Conservation (phyloP, 1,139 yeast species). For the Yamadazyma membranifaciens region DNA sequence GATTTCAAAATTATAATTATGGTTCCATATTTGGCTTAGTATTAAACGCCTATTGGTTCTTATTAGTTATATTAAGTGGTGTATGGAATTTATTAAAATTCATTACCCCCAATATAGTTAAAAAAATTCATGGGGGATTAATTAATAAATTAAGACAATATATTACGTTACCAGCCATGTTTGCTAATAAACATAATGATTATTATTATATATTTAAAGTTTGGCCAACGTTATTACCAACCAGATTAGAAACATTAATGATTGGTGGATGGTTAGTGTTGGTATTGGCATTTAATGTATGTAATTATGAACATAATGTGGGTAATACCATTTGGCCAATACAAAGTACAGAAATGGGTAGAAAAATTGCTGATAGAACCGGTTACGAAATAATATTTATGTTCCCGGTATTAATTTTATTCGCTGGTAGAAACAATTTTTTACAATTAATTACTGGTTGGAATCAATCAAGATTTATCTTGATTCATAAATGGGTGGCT, state of each 20-base stretch:
- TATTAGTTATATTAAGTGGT: conserved; percentile 43
- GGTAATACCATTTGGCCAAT: conserved; percentile 33
- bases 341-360: conserved; percentile 40
- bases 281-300: conserved; percentile 44
- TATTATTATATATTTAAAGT: conserved; percentile 28
- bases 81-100: conserved; percentile 33
- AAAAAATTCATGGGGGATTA: conserved; percentile 28
- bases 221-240: conserved; percentile 49
- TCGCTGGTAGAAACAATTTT: conserved; percentile 69
- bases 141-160: conserved; percentile 40
- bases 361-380: conserved; percentile 60
- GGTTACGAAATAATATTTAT: conserved; percentile 50
- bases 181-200: conserved; percentile 40
- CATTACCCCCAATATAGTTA: conserved; percentile 34
- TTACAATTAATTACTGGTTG: conserved; percentile 66
- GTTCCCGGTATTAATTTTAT: conserved; percentile 52
- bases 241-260: conserved; percentile 58
- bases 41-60: conserved; percentile 48
- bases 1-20: conserved; percentile 40
- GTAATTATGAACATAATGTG: conserved; percentile 39
- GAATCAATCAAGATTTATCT: conserved; percentile 58
- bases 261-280: conserved; percentile 50
- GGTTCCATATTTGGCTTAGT: conserved; percentile 51
- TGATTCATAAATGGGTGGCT: conserved; percentile 67
- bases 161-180: conserved; percentile 49